phyloP scores from a whole-genome alignment of 73 alveolate genomes.

The Effrenium voratum region DNA sequence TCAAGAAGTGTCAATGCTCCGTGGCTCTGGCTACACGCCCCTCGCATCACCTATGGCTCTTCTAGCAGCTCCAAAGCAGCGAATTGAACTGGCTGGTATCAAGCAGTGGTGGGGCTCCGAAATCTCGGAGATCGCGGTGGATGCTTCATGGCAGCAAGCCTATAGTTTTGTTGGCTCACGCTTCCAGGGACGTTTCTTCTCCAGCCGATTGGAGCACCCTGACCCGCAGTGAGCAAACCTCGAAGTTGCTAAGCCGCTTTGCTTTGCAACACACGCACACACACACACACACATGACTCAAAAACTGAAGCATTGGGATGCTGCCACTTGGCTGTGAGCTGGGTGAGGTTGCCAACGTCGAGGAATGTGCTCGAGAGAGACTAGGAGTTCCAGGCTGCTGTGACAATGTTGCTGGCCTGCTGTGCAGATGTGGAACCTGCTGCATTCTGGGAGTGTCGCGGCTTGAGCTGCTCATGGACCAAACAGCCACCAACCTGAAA shows the following conservation, averaged over 20 bases:
- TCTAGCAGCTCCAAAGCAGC: background rate
- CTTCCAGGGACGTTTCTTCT: background rate
- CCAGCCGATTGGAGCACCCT: background rate
- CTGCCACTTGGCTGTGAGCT: background rate
- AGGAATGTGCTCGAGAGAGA: conserved; percentile 27
- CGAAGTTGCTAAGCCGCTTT: background rate
- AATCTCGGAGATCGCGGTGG: conserved; percentile 60
- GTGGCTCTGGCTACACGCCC: conserved; percentile 17
- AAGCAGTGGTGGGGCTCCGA: conserved; percentile 89
- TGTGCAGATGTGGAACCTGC: conserved; percentile 47
- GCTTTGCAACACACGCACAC: background rate
- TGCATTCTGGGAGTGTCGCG: conserved; percentile 15
- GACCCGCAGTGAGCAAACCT: background rate
- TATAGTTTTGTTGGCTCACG: background rate
- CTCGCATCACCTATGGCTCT: conserved; percentile 13
- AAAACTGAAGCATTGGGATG: background rate
- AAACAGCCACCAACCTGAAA: background rate
- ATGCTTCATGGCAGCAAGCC: conserved; percentile 15
- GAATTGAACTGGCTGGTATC: conserved; percentile 47
- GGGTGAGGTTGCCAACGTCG: conserved; percentile 9
- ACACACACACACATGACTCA: background rate
- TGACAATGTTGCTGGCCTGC: conserved; percentile 19
- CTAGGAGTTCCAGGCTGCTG: conserved; percentile 62
- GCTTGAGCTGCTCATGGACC: background rate
- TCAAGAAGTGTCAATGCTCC: conserved; percentile 16